Percentiles rank a stretch among this genome's conserved stretches.
Evolutionary conservation across 768 basidiomycete species (phyloP).

Genomic region (Collybiopsis confluens): DNA sequence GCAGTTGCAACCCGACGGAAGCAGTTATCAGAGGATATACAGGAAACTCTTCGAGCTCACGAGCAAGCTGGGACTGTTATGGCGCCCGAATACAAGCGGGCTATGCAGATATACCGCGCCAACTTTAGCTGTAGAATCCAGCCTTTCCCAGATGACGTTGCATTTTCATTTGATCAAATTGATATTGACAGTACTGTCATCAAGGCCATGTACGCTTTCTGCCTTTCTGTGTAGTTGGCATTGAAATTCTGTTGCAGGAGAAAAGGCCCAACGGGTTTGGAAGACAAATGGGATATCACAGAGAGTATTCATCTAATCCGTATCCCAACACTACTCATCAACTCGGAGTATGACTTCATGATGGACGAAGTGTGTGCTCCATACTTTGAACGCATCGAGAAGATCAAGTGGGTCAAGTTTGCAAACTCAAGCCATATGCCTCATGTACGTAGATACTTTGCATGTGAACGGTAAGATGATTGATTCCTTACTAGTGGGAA

Average conservation of each 20-base stretch:
- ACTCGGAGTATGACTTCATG: conserved; percentile 36
- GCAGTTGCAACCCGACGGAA: conserved; percentile 15
- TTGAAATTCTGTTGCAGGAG: conserved; percentile 8
- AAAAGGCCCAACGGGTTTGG: conserved; percentile 22
- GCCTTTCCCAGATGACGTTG: too few relatives aligned
- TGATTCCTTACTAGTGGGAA: too few relatives aligned
- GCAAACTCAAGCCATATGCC: conserved; percentile 41
- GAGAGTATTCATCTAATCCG: conserved; percentile 36
- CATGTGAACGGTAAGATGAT: too few relatives aligned
- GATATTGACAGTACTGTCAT: too few relatives aligned
- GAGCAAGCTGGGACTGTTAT: too few relatives aligned
- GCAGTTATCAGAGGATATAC: conserved; percentile 16
- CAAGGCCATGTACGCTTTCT: too few relatives aligned
- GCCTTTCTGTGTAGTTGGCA: too few relatives aligned
- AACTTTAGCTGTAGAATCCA: too few relatives aligned
- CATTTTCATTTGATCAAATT: too few relatives aligned
- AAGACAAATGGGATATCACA: conserved; percentile 45
- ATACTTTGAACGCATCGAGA: conserved; percentile 32
- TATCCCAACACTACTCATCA: conserved; percentile 36
- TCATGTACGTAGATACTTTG: too few relatives aligned
- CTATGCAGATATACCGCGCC: too few relatives aligned
- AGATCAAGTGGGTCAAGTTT: conserved; percentile 42
- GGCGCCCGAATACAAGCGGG: too few relatives aligned
- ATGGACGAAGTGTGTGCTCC: conserved; percentile 34
- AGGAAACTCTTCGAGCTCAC: conserved; percentile 21